Conservation (phyloP, 768 basidiomycete genomes). For the Trametes sanguinea region DNA sequence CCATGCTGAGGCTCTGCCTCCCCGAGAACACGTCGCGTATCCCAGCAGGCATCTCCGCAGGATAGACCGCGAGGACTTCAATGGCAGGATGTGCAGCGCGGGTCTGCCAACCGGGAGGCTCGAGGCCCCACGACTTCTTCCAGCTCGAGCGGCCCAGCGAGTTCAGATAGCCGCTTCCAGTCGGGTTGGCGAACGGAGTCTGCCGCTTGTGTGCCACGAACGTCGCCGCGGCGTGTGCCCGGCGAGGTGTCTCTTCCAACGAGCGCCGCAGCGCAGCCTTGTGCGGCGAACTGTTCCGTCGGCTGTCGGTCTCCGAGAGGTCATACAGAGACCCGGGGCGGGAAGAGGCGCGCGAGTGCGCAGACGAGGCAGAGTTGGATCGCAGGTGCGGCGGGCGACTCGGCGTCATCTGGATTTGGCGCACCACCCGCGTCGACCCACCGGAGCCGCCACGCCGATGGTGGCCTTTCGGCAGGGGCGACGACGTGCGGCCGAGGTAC, state of each 20-base stretch:
- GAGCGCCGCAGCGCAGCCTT: slow-evolving; percentile 51
- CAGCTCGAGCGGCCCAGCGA: slow-evolving; percentile 71
- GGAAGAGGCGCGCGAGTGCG: slow-evolving; percentile 74
- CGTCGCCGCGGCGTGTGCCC: slow-evolving; percentile 48
- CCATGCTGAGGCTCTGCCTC: slow-evolving; percentile 54
- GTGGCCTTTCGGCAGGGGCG: slow-evolving; percentile 71
- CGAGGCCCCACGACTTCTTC: slow-evolving; percentile 89
- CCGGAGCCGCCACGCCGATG: slow-evolving; percentile 82
- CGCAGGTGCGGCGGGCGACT: slow-evolving; percentile 58
- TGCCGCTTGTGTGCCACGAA: slow-evolving; percentile 83
- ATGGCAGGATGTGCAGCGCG: slow-evolving; percentile 61
- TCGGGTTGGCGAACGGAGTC: slow-evolving; percentile 67
- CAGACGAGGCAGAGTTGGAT: slow-evolving; percentile 78
- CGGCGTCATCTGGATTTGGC: slow-evolving; percentile 53
- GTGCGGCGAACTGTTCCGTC: slow-evolving; percentile 66
- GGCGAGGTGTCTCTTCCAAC: slow-evolving; percentile 48
- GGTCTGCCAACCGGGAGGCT: slow-evolving; percentile 85
- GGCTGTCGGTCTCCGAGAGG: slow-evolving; percentile 64
- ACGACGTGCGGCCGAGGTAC: slow-evolving; percentile 59
- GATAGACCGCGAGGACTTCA: slow-evolving; percentile 78
- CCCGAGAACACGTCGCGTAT: slow-evolving; percentile 85
- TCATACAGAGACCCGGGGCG: slow-evolving; percentile 80
- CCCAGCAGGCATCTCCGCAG: slow-evolving; percentile 36
- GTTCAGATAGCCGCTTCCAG: slow-evolving; percentile 38
- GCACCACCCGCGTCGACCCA: slow-evolving; percentile 78